Evolutionary conservation across 2,329 filamentous ascomycete genomes (phyloP).

Genomic region (Podosphaera leucotricha): DNA sequence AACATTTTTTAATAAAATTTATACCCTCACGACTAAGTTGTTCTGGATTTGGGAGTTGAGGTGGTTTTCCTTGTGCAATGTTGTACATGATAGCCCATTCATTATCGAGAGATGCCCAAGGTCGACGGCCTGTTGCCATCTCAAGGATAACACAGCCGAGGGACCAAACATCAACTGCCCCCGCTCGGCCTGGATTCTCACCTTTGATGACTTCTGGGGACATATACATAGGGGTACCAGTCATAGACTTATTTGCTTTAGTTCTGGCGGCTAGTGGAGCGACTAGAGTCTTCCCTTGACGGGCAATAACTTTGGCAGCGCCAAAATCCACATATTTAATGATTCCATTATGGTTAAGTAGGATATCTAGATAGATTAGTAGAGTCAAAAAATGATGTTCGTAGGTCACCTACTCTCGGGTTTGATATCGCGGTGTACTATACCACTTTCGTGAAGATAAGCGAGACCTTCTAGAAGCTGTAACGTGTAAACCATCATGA

Average conservation of each 20-base stretch:
- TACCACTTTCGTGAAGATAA: constrained; percentile 76
- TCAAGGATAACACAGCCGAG: constrained; percentile 90
- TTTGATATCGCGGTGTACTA: constrained; percentile 94
- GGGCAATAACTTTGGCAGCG: constrained; percentile 86
- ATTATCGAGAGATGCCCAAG: constrained; percentile 91
- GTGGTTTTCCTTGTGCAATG: constrained; percentile 89
- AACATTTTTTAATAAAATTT: constrained; percentile 74
- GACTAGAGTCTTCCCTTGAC: constrained; percentile 70
- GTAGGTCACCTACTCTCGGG: constrained; percentile 54
- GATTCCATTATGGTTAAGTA: constrained; percentile 90
- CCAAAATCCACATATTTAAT: constrained; percentile 99
- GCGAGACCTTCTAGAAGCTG: constrained; percentile 84
- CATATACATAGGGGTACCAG: constrained; percentile 99
- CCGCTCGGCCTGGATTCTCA: constrained; percentile 54
- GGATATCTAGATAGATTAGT: constrained; percentile 39
- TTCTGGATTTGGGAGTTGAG: constrained; percentile 56
- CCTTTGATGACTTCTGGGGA: constrained; percentile 96
- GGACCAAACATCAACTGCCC: constrained; percentile 87
- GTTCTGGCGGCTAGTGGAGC: constrained; percentile 21
- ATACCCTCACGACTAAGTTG: constrained; percentile 68
- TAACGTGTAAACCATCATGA: constrained; percentile 88
- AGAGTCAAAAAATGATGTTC: background rate
- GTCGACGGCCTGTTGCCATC: constrained; percentile 85
- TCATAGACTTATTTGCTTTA: constrained; percentile 71
- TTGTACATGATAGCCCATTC: constrained; percentile 99